These are phyloP conservation scores for Symbiodinium natans DNA, from an alignment of 73 alveolate genomes.

Conservation along the genomic window DNA sequence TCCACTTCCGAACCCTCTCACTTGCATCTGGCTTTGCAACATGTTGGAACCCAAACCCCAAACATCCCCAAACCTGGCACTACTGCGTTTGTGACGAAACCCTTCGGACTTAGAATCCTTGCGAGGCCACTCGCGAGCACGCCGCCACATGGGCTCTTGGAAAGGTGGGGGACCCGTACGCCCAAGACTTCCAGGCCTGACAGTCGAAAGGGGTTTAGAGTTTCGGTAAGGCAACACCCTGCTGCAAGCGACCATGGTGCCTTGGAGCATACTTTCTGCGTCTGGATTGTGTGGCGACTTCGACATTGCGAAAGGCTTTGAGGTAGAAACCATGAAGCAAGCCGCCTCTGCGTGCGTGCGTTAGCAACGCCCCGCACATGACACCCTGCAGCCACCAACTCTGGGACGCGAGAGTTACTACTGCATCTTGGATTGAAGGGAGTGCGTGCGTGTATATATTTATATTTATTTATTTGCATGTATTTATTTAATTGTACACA, in stretches of 20 bases:
- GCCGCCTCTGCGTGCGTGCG: neutral
- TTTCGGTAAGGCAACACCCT: neutral
- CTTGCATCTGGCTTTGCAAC: too few species aligned
- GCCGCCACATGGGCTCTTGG: constrained; percentile 44
- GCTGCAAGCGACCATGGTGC: neutral
- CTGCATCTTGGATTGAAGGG: constrained; percentile 12
- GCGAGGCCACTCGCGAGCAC: constrained; percentile 27
- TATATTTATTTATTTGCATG: too few species aligned
- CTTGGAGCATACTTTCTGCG: neutral
- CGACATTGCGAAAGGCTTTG: too few species aligned
- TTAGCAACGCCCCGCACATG: neutral
- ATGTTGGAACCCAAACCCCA: too few species aligned
- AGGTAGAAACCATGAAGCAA: too few species aligned
- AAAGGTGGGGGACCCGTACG: constrained; percentile 43
- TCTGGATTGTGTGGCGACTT: neutral
- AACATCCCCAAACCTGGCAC: too few species aligned
- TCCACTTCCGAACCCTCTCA: too few species aligned
- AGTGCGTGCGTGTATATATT: too few species aligned
- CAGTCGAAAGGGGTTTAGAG: neutral
- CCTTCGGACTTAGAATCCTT: too few species aligned
- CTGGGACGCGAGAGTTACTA: constrained; percentile 35
- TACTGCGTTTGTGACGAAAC: too few species aligned
- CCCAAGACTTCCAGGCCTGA: constrained; percentile 59
- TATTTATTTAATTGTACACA: too few species aligned
- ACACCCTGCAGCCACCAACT: constrained; percentile 56